Base-by-base conservation (phyloP, 129 eudicot genomes). In the Dittrichia graveolens region DNA sequence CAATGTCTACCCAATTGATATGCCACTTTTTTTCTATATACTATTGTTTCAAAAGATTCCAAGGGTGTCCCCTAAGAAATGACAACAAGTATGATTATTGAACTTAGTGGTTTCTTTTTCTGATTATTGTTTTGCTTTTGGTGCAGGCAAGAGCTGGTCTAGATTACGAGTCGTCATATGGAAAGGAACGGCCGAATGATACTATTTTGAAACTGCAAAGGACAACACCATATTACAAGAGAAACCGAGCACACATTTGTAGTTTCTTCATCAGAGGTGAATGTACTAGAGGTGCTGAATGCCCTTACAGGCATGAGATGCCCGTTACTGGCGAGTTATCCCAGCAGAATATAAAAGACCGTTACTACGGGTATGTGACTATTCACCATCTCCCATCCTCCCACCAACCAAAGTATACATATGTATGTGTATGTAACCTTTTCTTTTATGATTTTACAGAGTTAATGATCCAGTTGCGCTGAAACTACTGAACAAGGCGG, bases 291-390 rank as follows among this genome's bases (percentile, higher is more conserved):
- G 99, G 99, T 31, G 94, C 95, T 41, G 99, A 95, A 83, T 95
- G 99, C 75, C 97, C 99, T 64, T 95, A 90, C 78, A 78, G 99
- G 81, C 99, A 95, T 42, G 99, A 95, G 85, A 95, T 95, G 99
- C 99, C 99, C 7, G 97, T 80, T 12, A 85, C 88, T 5, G 99
- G 99, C 34, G 96, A 95, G 78, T 70, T 95, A 53, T 90, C 97
- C 5, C 97, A 95, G 61, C 99, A 90, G 63, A 95, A 95, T 72
- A 95, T 95, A 38, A 91, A 95, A 80, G 99, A 95, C 59, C 97
- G 99, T 84, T 95, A 95, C 53, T 91, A 95, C 40, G 97, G 99
- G 99, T 95, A 85, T 37, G 95, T 58, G 13, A 70, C 58, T 44
- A 55, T 24, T 14, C 66, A 0, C 39, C 63, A 16, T 43, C 8